A percentile compares a stretch with the other conserved stretches of the same genome.
Evolutionary conservation across 164 flowering plant genomes (phyloP).

Genomic region (Tinospora cordifolia): DNA sequence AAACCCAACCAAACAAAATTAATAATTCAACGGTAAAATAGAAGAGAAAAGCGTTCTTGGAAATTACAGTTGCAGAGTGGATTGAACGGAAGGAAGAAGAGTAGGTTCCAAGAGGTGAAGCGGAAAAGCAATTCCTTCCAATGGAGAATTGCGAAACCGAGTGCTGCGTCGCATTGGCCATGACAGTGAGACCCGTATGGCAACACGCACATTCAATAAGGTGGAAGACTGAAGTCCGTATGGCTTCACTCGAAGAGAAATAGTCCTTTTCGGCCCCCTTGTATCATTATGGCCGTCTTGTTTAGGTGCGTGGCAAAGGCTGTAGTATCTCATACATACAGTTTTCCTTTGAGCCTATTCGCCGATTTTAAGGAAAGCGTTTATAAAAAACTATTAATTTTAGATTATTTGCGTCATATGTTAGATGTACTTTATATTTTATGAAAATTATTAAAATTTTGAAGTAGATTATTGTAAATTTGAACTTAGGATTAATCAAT

Average conservation of each 20-base stretch:
- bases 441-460: too few relatives aligned
- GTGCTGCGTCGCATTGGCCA: slow-evolving; percentile 24
- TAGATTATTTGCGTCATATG: too few relatives aligned
- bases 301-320: too few relatives aligned
- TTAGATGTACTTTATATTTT: too few relatives aligned
- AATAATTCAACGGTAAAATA: neutral
- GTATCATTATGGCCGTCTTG: too few relatives aligned
- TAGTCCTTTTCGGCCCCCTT: neutral
- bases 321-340: too few relatives aligned
- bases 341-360: too few relatives aligned
- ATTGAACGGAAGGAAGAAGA: slow-evolving; percentile 6
- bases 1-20: neutral
- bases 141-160: slow-evolving; percentile 17
- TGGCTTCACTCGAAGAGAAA: neutral
- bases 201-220: neutral
- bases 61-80: slow-evolving; percentile 4
- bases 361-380: too few relatives aligned
- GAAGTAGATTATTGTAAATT: too few relatives aligned
- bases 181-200: neutral
- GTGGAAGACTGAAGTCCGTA: too few relatives aligned
- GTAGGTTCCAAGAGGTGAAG: neutral
- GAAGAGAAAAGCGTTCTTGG: neutral
- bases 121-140: slow-evolving; percentile 7
- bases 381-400: too few relatives aligned
- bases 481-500: too few relatives aligned